A percentile compares a stretch with the other conserved stretches of the same genome.
Conservation (phyloP, 345 rosid genomes). For the Eucalyptus tenuipes region DNA sequence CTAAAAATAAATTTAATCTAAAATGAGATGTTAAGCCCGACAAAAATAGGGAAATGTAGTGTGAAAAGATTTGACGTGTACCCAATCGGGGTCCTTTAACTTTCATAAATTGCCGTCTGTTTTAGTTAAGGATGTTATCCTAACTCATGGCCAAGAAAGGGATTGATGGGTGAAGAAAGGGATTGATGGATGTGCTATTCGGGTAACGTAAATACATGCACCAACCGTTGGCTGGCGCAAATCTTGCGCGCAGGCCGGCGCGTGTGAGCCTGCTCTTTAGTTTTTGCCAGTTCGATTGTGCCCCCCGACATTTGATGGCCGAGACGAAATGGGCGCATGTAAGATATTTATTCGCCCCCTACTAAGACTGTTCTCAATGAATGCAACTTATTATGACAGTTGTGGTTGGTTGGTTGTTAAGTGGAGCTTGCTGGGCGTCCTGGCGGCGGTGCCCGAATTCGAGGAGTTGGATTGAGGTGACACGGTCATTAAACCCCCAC, state of each 20-base stretch:
- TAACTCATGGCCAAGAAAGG: background rate
- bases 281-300: background rate
- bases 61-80: background rate
- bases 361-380: background rate
- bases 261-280: background rate
- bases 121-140: background rate
- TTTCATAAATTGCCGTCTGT: background rate
- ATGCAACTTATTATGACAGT: background rate
- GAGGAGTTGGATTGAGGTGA: background rate
- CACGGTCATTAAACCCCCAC: background rate
- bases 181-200: background rate
- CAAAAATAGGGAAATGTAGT: background rate
- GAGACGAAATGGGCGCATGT: background rate
- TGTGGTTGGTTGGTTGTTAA: background rate
- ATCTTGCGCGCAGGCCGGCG: background rate
- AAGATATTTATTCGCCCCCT: background rate
- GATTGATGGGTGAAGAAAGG: background rate
- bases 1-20: background rate
- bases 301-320: background rate
- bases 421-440: background rate
- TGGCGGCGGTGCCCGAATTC: background rate
- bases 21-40: background rate
- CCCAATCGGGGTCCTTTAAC: background rate
- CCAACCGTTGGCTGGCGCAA: background rate
- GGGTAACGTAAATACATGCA: background rate